phyloP scores from a whole-genome alignment of 805 yeast species.

The Starmerella tilneyi region DNA sequence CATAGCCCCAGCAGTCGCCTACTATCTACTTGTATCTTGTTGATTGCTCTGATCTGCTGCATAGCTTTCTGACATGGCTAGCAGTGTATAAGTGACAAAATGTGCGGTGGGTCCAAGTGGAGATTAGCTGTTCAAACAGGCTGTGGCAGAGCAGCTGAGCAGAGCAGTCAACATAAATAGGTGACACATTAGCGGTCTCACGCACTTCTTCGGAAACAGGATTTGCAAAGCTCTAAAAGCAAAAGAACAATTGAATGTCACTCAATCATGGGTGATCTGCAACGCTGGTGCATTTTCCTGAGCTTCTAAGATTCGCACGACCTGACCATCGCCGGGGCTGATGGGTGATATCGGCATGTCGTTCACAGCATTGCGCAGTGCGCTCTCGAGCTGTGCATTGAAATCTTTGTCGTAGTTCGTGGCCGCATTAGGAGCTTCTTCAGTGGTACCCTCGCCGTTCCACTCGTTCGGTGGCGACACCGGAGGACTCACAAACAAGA shows the following conservation, averaged over 20 bases:
- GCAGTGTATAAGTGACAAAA: too few relatives aligned
- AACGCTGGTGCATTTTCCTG: constrained; percentile 14
- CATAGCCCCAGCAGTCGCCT: not conserved
- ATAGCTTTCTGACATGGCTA: too few relatives aligned
- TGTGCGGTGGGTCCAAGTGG: too few relatives aligned
- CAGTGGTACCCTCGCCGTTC: constrained; percentile 15
- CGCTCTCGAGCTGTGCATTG: constrained; percentile 18
- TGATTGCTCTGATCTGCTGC: too few relatives aligned
- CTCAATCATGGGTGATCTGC: constrained; percentile 11
- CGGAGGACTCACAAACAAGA: constrained; percentile 25
- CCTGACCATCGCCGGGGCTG: constrained; percentile 1
- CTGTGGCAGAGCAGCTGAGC: too few relatives aligned
- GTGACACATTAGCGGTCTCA: too few relatives aligned
- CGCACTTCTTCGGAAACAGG: too few relatives aligned
- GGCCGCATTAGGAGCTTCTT: constrained; percentile 24
- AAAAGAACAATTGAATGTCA: too few relatives aligned
- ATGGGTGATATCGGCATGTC: not conserved
- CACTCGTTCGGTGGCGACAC: constrained; percentile 26
- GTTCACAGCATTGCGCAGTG: constrained; percentile 12
- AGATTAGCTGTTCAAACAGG: too few relatives aligned
- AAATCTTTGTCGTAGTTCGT: constrained; percentile 23
- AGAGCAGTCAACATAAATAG: too few relatives aligned
- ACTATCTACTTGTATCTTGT: too few relatives aligned
- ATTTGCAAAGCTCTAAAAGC: too few relatives aligned
- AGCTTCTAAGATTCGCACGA: constrained; percentile 17